A percentile compares a stretch with the other conserved stretches of the same genome.
Conservation (phyloP, 2,329 filamentous ascomycete genomes). For the Zymoseptoria brevis region DNA sequence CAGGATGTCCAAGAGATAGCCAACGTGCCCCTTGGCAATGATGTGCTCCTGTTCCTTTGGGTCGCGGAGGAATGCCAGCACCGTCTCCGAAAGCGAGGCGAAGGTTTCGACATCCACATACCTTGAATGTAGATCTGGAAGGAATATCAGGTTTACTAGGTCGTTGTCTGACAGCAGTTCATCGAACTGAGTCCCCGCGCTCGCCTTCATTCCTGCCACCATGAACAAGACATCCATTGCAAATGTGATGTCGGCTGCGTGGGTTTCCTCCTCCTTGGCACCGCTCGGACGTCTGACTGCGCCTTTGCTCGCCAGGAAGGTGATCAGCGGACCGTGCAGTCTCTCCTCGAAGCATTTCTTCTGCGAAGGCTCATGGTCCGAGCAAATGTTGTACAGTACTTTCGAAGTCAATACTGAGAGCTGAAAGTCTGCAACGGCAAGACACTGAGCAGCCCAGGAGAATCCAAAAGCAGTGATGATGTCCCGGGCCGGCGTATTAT, state of each 20-base stretch:
- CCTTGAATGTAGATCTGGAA: slow-evolving; percentile 11
- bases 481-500: slow-evolving; percentile 23
- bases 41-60: slow-evolving; percentile 17
- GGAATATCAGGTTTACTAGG: slow-evolving; percentile 6
- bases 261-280: neutral
- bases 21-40: slow-evolving; percentile 7
- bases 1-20: slow-evolving; percentile 18
- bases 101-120: slow-evolving; percentile 15
- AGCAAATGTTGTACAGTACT: slow-evolving; percentile 39
- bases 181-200: slow-evolving; percentile 2
- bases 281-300: neutral
- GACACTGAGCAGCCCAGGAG: slow-evolving; percentile 12
- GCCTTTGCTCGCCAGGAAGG: slow-evolving; percentile 4
- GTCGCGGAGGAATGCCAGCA: slow-evolving; percentile 21
- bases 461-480: slow-evolving; percentile 22
- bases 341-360: slow-evolving; percentile 16
- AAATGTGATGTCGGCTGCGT: neutral
- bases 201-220: slow-evolving; percentile 20
- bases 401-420: slow-evolving; percentile 25
- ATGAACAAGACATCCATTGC: slow-evolving; percentile 22
- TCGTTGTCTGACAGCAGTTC: slow-evolving; percentile 8
- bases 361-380: slow-evolving; percentile 25
- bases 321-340: slow-evolving; percentile 14
- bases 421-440: slow-evolving; percentile 5
- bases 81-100: slow-evolving; percentile 18